These are phyloP conservation scores for Russula emetica DNA, from an alignment of 768 basidiomycete genomes.

Conservation along the genomic window DNA sequence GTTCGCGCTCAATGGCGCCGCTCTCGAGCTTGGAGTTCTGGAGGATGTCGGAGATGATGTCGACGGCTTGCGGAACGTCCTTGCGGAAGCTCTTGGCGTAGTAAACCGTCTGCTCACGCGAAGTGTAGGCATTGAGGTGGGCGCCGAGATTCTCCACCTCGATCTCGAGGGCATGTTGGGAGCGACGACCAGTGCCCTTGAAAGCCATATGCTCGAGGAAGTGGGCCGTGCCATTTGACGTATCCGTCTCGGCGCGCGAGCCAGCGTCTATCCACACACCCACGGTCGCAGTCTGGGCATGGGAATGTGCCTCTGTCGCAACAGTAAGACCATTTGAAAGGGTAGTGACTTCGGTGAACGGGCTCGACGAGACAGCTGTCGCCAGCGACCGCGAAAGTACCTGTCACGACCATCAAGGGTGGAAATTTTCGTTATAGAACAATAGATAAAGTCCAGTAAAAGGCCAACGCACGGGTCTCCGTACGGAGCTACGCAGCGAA, in stretches of 20 bases:
- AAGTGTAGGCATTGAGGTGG: conserved; percentile 97
- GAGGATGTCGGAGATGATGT: conserved; percentile 97
- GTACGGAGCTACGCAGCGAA: conserved; percentile 19
- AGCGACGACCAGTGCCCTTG: conserved; percentile 87
- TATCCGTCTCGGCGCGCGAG: conserved; percentile 91
- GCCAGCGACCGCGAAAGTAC: conserved; percentile 66
- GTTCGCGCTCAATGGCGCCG: conserved; percentile 86
- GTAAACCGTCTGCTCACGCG: conserved; percentile 98
- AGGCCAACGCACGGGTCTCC: conserved; percentile 14
- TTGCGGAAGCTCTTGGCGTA: conserved; percentile 98
- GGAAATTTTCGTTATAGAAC: neutral
- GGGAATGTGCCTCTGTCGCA: conserved; percentile 85
- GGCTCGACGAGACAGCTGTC: conserved; percentile 60
- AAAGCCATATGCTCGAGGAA: conserved; percentile 99
- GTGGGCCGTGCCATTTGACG: conserved; percentile 94
- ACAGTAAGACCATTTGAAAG: conserved; percentile 94
- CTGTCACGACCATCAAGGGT: conserved; percentile 30
- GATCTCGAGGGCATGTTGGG: conserved; percentile 87
- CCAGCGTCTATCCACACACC: conserved; percentile 99
- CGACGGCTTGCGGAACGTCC: conserved; percentile 85
- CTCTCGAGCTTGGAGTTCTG: conserved; percentile 93
- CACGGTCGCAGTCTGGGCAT: conserved; percentile 95
- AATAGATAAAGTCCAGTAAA: neutral
- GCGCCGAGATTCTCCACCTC: conserved; percentile 98
- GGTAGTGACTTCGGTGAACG: conserved; percentile 86